Base-by-base conservation (phyloP, 495 filamentous ascomycete genomes). In the Penicillium flavigenum region DNA sequence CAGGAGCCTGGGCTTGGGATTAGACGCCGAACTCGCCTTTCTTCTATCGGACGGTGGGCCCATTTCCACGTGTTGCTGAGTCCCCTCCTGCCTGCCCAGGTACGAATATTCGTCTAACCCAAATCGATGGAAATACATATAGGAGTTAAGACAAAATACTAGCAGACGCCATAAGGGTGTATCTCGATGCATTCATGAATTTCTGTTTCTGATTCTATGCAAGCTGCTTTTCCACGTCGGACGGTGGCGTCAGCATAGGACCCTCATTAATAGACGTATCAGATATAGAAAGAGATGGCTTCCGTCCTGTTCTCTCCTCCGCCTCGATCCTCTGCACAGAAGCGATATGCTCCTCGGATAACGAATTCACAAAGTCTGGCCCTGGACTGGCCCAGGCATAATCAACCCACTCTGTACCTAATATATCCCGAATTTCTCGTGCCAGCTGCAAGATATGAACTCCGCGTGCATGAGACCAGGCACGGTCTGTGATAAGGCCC, bases 371-470 rank as follows among this genome's bases (percentile, higher is more conserved):
- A 58, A 83, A 92, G 3, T 76, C 83, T 12, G 76, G 66, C 0
- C 67, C 73, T 0, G 88, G 88, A 62, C 88, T 92, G 4, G 72
- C 72, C 90, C 90, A 94, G 12, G 76, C 76, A 63, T 85, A 90
- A 59, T 90, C 89, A 26, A 87, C 75, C 85, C 88, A 92, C 19
- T 78, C 70, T 0, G 64, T 29, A 4, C 85, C 86, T 48, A 94
- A 64, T 1, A 85, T 75, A 42, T 83, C 75, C 69, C 84, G 83
- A 57, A 94, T 79, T 11, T 83, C 76, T 54, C 82, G 74, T 1
- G 86, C 83, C 24, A 91, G 60, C 22, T 74, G 73, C 56, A 83
- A 59, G 34, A 91, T 85, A 56, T 85, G 83, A 34, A 73, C 70
- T 34, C 81, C 76, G 12, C 87, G 76, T 39, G 80, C 76, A 31